Conservation (phyloP, 2,329 filamentous ascomycete species). For the Ustulina deusta region DNA sequence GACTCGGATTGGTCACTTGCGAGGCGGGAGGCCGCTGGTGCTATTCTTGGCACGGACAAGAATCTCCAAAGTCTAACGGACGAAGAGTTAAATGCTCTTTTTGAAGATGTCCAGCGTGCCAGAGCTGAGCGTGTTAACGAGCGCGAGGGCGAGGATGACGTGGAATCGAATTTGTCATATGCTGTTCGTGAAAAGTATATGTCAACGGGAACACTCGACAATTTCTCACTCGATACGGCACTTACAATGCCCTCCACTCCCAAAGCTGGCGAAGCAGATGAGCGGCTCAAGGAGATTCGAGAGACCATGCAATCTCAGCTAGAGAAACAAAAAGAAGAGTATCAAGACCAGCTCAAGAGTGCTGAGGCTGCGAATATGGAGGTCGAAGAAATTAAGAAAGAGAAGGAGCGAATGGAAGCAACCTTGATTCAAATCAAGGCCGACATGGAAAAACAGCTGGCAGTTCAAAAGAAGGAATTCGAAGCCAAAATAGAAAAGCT, state of each 20-base stretch:
- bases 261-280: slow-evolving; percentile 79
- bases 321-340: slow-evolving; percentile 87
- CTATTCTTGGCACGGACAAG: slow-evolving; percentile 89
- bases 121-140: slow-evolving; percentile 78
- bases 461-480: slow-evolving; percentile 84
- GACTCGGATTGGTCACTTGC: slow-evolving; percentile 97
- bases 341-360: slow-evolving; percentile 78
- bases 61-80: slow-evolving; percentile 91
- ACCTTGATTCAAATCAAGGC: slow-evolving; percentile 81
- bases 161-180: slow-evolving; percentile 89
- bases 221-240: slow-evolving; percentile 93
- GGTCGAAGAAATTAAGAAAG: slow-evolving; percentile 83
- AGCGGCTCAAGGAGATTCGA: slow-evolving; percentile 77
- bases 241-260: slow-evolving; percentile 96
- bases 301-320: slow-evolving; percentile 88
- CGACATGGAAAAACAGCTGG: slow-evolving; percentile 88
- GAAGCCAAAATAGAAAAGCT: slow-evolving; percentile 86
- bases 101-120: slow-evolving; percentile 92
- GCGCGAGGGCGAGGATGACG: slow-evolving; percentile 87
- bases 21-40: slow-evolving; percentile 89
- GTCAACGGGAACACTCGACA: slow-evolving; percentile 93
- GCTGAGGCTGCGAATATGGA: slow-evolving; percentile 81
- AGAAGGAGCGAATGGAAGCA: slow-evolving; percentile 88
- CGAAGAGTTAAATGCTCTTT: slow-evolving; percentile 91
- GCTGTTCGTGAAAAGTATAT: slow-evolving; percentile 93